Evolutionary conservation across 2,329 filamentous ascomycete genomes (phyloP).

Genomic region (Trichoderma sp.): DNA sequence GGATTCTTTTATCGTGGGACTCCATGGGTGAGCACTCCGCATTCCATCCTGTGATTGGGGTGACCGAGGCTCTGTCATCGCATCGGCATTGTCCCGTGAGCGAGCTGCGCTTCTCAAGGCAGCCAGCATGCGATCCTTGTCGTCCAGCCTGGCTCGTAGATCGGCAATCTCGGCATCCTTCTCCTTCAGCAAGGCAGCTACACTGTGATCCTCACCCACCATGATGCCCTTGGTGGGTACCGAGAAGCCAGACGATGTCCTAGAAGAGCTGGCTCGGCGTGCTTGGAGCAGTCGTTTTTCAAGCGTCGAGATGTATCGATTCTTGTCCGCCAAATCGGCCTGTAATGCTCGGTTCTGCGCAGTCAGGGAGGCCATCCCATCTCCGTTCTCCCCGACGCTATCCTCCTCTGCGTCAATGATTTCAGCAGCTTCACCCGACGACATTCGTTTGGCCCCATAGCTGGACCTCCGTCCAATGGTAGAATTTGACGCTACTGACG

Average conservation of each 20-base stretch:
- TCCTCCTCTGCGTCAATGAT: slow-evolving; percentile 59
- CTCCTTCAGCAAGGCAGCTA: slow-evolving; percentile 71
- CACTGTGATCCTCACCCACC: slow-evolving; percentile 75
- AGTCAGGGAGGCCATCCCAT: slow-evolving; percentile 76
- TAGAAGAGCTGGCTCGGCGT: slow-evolving; percentile 81
- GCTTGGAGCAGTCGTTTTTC: slow-evolving; percentile 92
- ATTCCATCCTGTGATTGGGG: slow-evolving; percentile 24
- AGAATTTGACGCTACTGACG: slow-evolving; percentile 64
- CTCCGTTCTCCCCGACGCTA: slow-evolving; percentile 75
- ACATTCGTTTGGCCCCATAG: slow-evolving; percentile 41
- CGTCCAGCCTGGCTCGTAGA: slow-evolving; percentile 82
- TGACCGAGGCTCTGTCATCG: slow-evolving; percentile 34
- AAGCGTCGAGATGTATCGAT: slow-evolving; percentile 89
- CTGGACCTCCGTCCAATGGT: slow-evolving; percentile 56
- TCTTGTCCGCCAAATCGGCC: slow-evolving; percentile 94
- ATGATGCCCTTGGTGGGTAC: slow-evolving; percentile 60
- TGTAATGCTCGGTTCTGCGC: slow-evolving; percentile 91
- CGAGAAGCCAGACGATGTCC: slow-evolving; percentile 72
- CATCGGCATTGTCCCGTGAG: slow-evolving; percentile 78
- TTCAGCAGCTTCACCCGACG: slow-evolving; percentile 43
- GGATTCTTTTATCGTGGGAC: slow-evolving; percentile 25
- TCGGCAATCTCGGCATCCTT: slow-evolving; percentile 93
- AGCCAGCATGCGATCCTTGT: slow-evolving; percentile 90
- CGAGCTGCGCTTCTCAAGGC: slow-evolving; percentile 82
- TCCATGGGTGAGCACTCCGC: slow-evolving; percentile 25